phyloP scores from a whole-genome alignment of 2,329 filamentous ascomycete genomes.

The Cryphonectria nitschkei region DNA sequence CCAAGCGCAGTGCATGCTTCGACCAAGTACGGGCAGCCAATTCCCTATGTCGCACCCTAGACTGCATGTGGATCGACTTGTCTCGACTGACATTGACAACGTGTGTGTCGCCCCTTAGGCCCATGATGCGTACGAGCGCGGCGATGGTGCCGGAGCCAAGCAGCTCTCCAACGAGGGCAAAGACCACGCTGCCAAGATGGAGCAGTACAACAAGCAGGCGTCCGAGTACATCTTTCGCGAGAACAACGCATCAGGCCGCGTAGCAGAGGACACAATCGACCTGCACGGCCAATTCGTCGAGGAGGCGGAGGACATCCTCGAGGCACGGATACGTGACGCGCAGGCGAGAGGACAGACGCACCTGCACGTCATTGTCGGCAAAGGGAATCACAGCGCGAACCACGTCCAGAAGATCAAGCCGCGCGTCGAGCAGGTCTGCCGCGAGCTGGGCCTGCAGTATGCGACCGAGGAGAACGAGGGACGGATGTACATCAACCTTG shows the following conservation, averaged over 20 bases:
- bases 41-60: conserved; percentile 1
- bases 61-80: neutral
- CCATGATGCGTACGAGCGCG: conserved; percentile 78
- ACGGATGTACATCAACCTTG: conserved; percentile 84
- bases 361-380: conserved; percentile 94
- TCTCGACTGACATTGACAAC: conserved; percentile 9
- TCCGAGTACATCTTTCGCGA: conserved; percentile 94
- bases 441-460: conserved; percentile 80
- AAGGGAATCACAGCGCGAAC: conserved; percentile 82
- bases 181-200: conserved; percentile 79
- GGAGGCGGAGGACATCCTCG: conserved; percentile 89
- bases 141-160: conserved; percentile 84
- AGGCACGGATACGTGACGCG: conserved; percentile 81
- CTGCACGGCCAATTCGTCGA: conserved; percentile 94
- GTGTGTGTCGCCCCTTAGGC: conserved; percentile 49
- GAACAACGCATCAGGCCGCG: conserved; percentile 80
- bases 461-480: conserved; percentile 87
- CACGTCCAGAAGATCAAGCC: conserved; percentile 95
- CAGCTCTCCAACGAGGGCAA: conserved; percentile 85
- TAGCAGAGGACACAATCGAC: conserved; percentile 84
- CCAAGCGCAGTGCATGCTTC: conserved; percentile 78
- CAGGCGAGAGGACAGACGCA: conserved; percentile 74
- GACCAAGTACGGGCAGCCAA: conserved; percentile 58
- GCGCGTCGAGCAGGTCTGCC: conserved; percentile 85
- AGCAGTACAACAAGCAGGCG: conserved; percentile 87